Percentiles rank a stretch among this genome's conserved stretches.
Conservation (phyloP, 2,329 filamentous ascomycete species). For the Phialophora macrospora region DNA sequence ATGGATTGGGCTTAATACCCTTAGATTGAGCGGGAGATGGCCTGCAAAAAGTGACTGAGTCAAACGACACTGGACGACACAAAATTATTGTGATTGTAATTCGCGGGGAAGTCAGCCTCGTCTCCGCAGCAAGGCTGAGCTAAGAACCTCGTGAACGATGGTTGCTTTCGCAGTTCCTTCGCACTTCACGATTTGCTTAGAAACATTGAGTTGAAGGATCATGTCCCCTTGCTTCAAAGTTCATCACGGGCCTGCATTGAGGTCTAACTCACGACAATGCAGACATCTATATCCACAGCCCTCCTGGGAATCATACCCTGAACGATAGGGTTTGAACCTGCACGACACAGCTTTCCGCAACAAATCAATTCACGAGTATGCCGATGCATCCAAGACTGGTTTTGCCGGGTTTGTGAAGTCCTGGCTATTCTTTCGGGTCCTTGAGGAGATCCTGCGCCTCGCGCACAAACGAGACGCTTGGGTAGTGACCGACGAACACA, state of each 20-base stretch:
- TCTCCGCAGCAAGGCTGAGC: neutral
- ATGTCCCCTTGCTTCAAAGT: neutral
- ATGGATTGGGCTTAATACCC: constrained; percentile 20
- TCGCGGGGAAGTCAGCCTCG: neutral
- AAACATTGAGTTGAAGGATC: neutral
- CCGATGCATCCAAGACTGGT: too few species aligned
- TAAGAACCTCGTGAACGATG: neutral
- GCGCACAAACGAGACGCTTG: too few species aligned
- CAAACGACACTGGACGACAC: neutral
- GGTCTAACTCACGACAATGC: neutral
- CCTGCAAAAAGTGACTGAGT: neutral
- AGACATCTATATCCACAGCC: neutral
- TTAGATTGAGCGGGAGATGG: constrained; percentile 8
- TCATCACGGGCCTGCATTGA: neutral
- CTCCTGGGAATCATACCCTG: neutral
- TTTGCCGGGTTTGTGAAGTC: too few species aligned
- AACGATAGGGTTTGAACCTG: neutral
- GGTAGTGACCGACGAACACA: too few species aligned
- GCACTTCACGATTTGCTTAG: neutral
- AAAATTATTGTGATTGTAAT: neutral
- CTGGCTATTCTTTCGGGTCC: too few species aligned
- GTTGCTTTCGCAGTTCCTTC: too few species aligned
- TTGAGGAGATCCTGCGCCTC: too few species aligned
- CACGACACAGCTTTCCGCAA: neutral
- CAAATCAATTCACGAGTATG: too few species aligned